Evolutionary conservation across 129 eudicot species (phyloP), one percentile per base, ranked within the genome.

Genomic region (Saussurea involucrata): DNA sequence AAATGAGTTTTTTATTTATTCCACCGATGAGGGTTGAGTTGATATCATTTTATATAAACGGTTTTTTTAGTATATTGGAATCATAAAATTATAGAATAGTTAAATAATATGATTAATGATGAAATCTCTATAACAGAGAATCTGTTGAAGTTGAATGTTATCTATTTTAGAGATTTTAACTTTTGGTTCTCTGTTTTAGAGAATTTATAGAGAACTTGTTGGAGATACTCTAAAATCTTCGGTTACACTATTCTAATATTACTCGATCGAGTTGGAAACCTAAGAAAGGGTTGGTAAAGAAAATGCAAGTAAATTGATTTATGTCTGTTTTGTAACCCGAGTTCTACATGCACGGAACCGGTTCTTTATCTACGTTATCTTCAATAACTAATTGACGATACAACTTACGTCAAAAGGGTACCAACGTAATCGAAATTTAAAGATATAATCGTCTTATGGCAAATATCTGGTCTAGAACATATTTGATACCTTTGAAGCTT

Each of bases 391-490:
- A 49, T 72, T 57, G 53, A 42, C 25, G 44, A 72, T 37, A 67
- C 11, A 74, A 74, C 74, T 67, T 58, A 20, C 29, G 66, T 34
- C 67, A 79, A 53, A 27, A 49, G 70, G 67, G 7, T 63, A 55
- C 83, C 72, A 58, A 24, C 37, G 67, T 37, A 80, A 44, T 31
- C 11, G 24, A n/a, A 49, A 27, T 55, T 33, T 55, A 34, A 37
- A 12, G 69, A 73, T 66, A 80, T 80, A n/a, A n/a, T n/a, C n/a
- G n/a, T 40, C 72, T 69, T 63, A 40, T 21, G 31, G 42, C 31
- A 77, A 70, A 71, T 61, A 70, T 20, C 33, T 78, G 27, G 58
- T 69, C 82, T 69, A 60, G 61, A 63, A 60, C 1, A 78, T 25
- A 68, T 67, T 33, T 17, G 25, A 42, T 71, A 29, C 72, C 27